phyloP scores from a whole-genome alignment of 805 yeast genomes.

The Lipomyces chichibuensis region DNA sequence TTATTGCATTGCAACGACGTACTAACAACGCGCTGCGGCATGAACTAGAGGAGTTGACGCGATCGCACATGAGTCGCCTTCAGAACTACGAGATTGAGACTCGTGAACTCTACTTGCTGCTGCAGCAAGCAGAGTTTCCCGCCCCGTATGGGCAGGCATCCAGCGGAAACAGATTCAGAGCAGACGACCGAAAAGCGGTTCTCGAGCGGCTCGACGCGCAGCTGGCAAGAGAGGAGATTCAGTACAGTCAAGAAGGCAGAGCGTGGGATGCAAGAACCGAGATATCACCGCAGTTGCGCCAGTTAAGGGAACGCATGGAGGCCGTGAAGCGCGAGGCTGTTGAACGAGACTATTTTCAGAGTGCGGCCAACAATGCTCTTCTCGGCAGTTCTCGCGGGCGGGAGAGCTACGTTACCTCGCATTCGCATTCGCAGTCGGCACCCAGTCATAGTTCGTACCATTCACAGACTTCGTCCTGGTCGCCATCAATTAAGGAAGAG shows the following conservation, averaged over 20 bases:
- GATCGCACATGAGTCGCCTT: conserved; percentile 42
- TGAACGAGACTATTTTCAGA: conserved; percentile 63
- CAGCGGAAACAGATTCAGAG: neutral
- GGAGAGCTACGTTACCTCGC: conserved; percentile 69
- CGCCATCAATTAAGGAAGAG: conserved; percentile 8
- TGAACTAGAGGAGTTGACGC: conserved; percentile 66
- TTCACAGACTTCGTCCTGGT: conserved; percentile 3
- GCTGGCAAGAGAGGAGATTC: conserved; percentile 44
- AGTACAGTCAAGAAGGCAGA: conserved; percentile 48
- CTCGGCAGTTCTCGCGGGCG: conserved; percentile 58
- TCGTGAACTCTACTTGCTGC: conserved; percentile 64
- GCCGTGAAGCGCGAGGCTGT: conserved; percentile 81
- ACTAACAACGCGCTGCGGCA: conserved; percentile 61
- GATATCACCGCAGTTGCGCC: conserved; percentile 75
- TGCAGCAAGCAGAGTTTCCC: conserved; percentile 49
- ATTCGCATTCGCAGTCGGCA: conserved; percentile 7
- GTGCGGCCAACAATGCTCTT: conserved; percentile 38
- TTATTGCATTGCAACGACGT: conserved; percentile 62
- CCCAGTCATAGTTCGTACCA: neutral
- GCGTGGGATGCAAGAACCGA: conserved; percentile 58
- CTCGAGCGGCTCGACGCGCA: conserved; percentile 25
- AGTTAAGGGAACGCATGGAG: conserved; percentile 81
- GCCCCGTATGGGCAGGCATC: conserved; percentile 1
- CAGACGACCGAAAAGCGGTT: conserved; percentile 19
- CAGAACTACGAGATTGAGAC: conserved; percentile 55